phyloP scores from a whole-genome alignment of 179 eudicot species.

The Beta lomatogona region DNA sequence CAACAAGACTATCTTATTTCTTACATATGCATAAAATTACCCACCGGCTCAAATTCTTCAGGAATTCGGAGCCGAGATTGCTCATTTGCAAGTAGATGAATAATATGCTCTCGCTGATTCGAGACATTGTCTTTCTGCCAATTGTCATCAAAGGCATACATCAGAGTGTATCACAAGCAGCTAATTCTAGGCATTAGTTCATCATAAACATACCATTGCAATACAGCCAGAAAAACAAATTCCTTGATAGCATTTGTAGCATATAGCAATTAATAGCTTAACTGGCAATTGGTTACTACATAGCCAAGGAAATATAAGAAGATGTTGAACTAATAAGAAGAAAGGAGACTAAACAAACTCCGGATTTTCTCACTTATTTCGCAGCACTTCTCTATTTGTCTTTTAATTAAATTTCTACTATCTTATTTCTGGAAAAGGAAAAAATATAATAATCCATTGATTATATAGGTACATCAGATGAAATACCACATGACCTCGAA shows the following conservation, averaged over 20 bases:
- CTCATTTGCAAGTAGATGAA: constrained; percentile 95
- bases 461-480: background rate
- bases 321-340: background rate
- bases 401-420: background rate
- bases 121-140: constrained; percentile 86
- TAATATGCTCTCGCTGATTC: constrained; percentile 96
- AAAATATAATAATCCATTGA: background rate
- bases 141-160: constrained; percentile 26
- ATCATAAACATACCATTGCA: background rate
- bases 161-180: constrained; percentile 8
- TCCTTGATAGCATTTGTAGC: background rate
- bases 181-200: background rate
- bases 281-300: background rate
- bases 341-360: background rate
- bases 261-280: background rate
- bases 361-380: background rate
- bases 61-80: constrained; percentile 86
- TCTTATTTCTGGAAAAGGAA: background rate
- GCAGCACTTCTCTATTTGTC: background rate
- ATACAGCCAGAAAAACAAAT: background rate
- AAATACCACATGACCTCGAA: background rate
- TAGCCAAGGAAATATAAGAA: background rate
- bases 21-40: constrained; percentile 26
- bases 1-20: background rate
- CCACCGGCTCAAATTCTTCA: constrained; percentile 82